Conservation (phyloP, 176 grass and related monocot species). For the Carex myosuroides region DNA sequence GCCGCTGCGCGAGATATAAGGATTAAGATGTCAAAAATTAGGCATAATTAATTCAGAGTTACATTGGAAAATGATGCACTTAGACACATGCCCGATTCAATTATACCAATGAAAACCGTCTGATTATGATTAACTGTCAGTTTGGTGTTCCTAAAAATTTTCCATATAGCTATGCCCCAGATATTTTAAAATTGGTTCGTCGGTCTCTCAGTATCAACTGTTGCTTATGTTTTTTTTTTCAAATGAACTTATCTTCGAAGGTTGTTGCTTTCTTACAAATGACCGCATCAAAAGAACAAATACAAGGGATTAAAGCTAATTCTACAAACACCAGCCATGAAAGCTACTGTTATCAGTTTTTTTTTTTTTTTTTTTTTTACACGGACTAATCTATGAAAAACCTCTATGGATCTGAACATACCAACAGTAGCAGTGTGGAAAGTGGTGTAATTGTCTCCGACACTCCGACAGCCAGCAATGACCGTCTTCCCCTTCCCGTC, state of each 20-base stretch:
- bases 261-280: not conserved
- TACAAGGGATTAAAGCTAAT: not conserved
- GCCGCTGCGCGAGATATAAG: slow-evolving; percentile 27
- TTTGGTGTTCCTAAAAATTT: not conserved
- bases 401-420: not conserved
- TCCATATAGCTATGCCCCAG: not conserved
- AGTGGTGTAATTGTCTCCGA: slow-evolving; percentile 43
- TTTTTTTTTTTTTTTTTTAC: too few species aligned
- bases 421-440: slow-evolving; percentile 65
- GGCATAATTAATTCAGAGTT: not conserved
- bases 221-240: not conserved
- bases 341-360: not conserved
- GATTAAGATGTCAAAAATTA: not conserved
- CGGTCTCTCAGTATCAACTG: not conserved
- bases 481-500: slow-evolving; percentile 46
- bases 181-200: not conserved
- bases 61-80: not conserved
- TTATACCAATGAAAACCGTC: not conserved
- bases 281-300: not conserved
- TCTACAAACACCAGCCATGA: not conserved
- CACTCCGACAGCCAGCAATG: slow-evolving; percentile 29
- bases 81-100: not conserved
- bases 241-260: not conserved
- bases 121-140: not conserved
- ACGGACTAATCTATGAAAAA: not conserved